phyloP scores from a whole-genome alignment of 2,329 filamentous ascomycete species.

The Fusarium newnesense region DNA sequence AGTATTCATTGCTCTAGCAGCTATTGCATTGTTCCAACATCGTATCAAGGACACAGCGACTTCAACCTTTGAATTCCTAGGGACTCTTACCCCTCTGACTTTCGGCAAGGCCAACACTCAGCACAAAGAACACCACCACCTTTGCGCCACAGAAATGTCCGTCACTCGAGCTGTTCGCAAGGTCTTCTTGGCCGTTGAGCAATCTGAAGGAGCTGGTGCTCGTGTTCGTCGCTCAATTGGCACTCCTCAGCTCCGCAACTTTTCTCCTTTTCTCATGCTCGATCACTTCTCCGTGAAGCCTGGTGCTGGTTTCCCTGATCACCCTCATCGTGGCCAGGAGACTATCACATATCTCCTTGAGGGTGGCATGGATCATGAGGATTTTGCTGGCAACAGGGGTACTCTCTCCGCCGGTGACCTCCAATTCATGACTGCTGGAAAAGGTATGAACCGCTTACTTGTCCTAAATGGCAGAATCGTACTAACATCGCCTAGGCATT shows the following conservation, averaged over 20 bases:
- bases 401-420: conserved; percentile 89
- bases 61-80: conserved; percentile 30
- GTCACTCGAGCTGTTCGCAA: conserved; percentile 81
- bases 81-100: conserved; percentile 10
- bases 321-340: conserved; percentile 85
- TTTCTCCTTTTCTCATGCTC: conserved; percentile 95
- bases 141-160: conserved; percentile 66
- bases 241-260: conserved; percentile 82
- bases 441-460: background rate
- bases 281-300: conserved; percentile 87
- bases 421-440: conserved; percentile 97
- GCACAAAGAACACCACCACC: conserved; percentile 39
- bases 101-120: background rate
- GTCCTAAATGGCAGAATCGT: too few relatives aligned
- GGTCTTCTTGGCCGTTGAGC: conserved; percentile 85
- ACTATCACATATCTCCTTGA: conserved; percentile 89
- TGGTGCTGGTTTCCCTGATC: conserved; percentile 90
- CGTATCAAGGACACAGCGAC: conserved; percentile 36
- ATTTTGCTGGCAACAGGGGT: conserved; percentile 87
- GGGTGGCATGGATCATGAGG: conserved; percentile 90
- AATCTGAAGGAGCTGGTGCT: conserved; percentile 88
- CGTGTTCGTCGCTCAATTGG: conserved; percentile 89
- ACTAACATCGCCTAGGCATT: conserved; percentile 67
- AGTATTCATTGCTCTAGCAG: conserved; percentile 45
- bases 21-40: conserved; percentile 43